Conservation (phyloP, 2,329 filamentous ascomycete genomes). For the Fusarium camptoceras region DNA sequence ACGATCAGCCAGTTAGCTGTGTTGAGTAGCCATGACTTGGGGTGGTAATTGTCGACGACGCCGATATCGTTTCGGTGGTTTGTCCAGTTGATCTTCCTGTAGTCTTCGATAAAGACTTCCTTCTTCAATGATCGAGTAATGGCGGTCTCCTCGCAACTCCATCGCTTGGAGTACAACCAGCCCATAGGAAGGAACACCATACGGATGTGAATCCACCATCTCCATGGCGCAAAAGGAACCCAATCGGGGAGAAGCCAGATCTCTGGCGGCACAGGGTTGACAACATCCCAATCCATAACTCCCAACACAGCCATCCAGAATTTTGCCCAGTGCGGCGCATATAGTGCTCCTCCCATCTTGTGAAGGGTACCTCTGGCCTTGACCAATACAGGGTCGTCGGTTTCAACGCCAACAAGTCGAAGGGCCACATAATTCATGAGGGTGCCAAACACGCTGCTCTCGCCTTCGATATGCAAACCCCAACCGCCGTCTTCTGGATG, state of each 20-base stretch:
- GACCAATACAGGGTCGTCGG: conserved; percentile 86
- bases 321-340: conserved; percentile 95
- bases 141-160: conserved; percentile 80
- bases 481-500: conserved; percentile 93
- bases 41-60: conserved; percentile 87
- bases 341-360: conserved; percentile 84
- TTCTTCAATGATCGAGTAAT: conserved; percentile 78
- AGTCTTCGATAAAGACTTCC: conserved; percentile 85
- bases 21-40: conserved; percentile 87
- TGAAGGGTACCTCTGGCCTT: conserved; percentile 87
- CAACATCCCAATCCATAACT: conserved; percentile 87
- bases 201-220: conserved; percentile 99
- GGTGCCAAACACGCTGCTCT: conserved; percentile 92
- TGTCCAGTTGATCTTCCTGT: conserved; percentile 81
- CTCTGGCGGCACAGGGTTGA: conserved; percentile 94
- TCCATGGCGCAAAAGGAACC: conserved; percentile 89
- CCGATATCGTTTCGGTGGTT: conserved; percentile 85
- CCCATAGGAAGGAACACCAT: conserved; percentile 95
- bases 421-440: conserved; percentile 86
- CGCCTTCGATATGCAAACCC: conserved; percentile 94
- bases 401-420: conserved; percentile 82
- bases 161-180: conserved; percentile 86
- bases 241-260: conserved; percentile 93
- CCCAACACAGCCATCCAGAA: conserved; percentile 92
- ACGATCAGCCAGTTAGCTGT: conserved; percentile 81